These are phyloP conservation scores for Platanthera guangdongensis DNA, from an alignment of 106 monocot genomes.

Conservation along the genomic window DNA sequence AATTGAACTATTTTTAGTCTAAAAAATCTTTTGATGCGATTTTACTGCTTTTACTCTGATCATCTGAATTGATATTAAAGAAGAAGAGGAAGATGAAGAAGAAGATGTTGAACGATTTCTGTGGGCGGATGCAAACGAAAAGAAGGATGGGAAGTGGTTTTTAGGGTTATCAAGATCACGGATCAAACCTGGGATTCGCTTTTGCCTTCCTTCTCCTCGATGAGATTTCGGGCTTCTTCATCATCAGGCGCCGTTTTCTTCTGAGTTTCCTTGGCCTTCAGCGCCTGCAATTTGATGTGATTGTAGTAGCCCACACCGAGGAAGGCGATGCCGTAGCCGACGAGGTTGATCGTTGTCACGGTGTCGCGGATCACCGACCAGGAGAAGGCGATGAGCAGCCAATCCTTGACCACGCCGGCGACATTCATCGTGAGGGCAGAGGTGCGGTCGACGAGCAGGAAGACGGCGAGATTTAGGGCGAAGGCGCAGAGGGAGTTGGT, in stretches of 20 bases:
- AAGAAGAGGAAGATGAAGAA: not conserved
- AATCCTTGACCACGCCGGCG: slow-evolving; percentile 22
- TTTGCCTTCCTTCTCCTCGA: slow-evolving; percentile 10
- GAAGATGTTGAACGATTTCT: not conserved
- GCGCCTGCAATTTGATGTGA: slow-evolving; percentile 14
- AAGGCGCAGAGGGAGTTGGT: slow-evolving; percentile 20
- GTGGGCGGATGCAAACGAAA: not conserved
- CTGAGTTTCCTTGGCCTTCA: slow-evolving; percentile 13
- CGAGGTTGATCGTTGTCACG: slow-evolving; percentile 13
- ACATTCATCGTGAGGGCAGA: slow-evolving; percentile 23
- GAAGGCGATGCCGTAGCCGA: slow-evolving; percentile 18
- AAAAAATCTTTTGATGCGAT: not conserved
- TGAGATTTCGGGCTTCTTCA: slow-evolving; percentile 11
- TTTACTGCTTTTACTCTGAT: not conserved
- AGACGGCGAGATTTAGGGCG: slow-evolving; percentile 21
- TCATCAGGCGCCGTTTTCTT: slow-evolving; percentile 7
- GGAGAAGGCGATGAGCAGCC: slow-evolving; percentile 20
- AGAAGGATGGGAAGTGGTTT: not conserved
- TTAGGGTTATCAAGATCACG: not conserved
- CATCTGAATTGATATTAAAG: not conserved
- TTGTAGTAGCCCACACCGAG: slow-evolving; percentile 19
- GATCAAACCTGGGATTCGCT: slow-evolving; percentile 9
- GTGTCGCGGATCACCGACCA: slow-evolving; percentile 24
- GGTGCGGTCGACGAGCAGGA: slow-evolving; percentile 18
- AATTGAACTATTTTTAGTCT: no score